Evolutionary conservation across 768 basidiomycete species (phyloP), one percentile per base, ranked within the genome.

Genomic region (Trametes meyenii): DNA sequence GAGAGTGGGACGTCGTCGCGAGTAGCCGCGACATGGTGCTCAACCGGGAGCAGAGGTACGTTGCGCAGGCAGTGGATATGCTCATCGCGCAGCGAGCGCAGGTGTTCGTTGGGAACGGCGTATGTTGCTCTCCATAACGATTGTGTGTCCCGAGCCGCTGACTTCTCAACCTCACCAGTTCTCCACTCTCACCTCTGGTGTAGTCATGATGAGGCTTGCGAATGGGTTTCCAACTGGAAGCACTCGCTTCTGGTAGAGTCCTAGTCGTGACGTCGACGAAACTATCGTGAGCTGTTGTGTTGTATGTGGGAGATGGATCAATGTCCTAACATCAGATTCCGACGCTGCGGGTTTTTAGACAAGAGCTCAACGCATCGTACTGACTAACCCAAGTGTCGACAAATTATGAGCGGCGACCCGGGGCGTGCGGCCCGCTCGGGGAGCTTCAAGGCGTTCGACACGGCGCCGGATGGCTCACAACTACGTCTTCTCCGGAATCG

Each of bases 41-140:
- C 23, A 75, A 71, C 4, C 69, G 68, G 69, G 79, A 81, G 59
- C 78, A 83, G 66, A 70, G 68, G 58, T 78, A 73, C 43, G 75
- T 81, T 16, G 71, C 72, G 0, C 78, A 81, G 65, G 76, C 78
- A 38, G 65, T 83, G 42, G 83, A 84, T 62, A 84, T 84, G 79
- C 69, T 77, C 3, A 74, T 82, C 21, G 81, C 76, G 1, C 69
- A 76, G 60, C 71, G 73, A 51, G 81, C 81, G 4, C 79, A 82
- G 55, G 72, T 78, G 26, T 78, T 84, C 67, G 73, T 83, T 45
- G 83, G 83, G 3, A 83, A 84, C 49, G 84, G 83, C 69, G 81
- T 80, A 14, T 23, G 45, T 46, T 46, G 5, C 21, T 35, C 7
- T 13, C 45, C 21, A 11, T 29, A 4, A 23, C 6, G 19, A 33